Base-by-base conservation (phyloP, 202 grass and related monocot species). In the Digitaria exilis region DNA sequence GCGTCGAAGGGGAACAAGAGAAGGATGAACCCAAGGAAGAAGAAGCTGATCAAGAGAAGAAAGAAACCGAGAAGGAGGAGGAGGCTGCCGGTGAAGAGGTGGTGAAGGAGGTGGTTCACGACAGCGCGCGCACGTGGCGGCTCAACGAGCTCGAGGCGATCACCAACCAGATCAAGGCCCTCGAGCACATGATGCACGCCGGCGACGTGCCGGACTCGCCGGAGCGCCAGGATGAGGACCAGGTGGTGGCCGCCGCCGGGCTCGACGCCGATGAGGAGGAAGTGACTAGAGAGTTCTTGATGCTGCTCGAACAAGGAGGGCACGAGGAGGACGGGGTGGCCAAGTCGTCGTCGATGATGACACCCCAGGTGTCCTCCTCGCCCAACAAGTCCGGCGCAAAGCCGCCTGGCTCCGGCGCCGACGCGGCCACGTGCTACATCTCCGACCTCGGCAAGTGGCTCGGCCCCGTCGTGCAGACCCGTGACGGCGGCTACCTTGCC, bases 111-210 rank as follows among this genome's bases (percentile, higher is more conserved):
- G 89, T 96, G 16, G 93, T 99, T 77, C 74, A 85, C 70, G 91
- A 94, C 84, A 94, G 81, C 54, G 87, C 89, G 25, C 91, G 83
- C 65, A 77, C 84, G 13, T 89, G 77, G 70, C 91, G 93, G 26
- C 72, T 94, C 46, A 94, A 80, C 25, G 96, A 99, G 81, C 93
- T 99, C 14, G 96, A 96, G 29, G 91, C 89, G 10, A 99, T 99
- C 75, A 94, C 96, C 48, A 86, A 94, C 56, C 93, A 99, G 82
- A 98, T 98, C 72, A 91, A 90, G 51, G 91, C 93, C 28, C 89
- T 99, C 21, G 96, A 99, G 81, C 87, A 82, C 0, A 87, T 99
- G 85, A 99, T 99, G 93, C 87, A 80, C 10, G 58, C 85, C 6
- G 89, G 86, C 12, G 91, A 88, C 12, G 48, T 71, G 30, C 22